Base-by-base conservation (phyloP, 1,139 yeast species). In the Saccharomycopsis hybrid region DNA sequence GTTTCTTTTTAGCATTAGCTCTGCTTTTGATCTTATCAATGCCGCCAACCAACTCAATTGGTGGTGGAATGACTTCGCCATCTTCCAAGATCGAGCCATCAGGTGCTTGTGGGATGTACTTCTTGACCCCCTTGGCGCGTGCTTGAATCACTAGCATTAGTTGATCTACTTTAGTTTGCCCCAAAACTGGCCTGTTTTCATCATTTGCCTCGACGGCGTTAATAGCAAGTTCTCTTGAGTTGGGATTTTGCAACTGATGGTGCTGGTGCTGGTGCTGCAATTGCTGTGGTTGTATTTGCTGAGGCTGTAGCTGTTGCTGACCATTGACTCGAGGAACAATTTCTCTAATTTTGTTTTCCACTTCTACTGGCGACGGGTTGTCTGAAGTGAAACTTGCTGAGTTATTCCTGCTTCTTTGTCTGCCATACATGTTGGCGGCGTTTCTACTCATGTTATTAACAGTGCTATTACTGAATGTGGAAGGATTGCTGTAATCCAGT, bases 141-240 rank as follows among this genome's bases (percentile, higher is more conserved):
- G 96, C 95, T 64, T 89, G 96, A 50, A 89, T 84, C 37, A 88
- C 86, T 52, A 89, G 72, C 96, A 89, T 87, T 61, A 89, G 69
- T 60, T 85, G 94, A 65, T 89, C 97, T 41, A 89, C 87, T 62
- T 85, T 85, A 0, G 96, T 87, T 2, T 92, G 89, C 0, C 96
- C 96, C 13, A 87, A 66, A 35, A 82, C 68, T 3, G 90, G 90
- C 46, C 83, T 69, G 1, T 81, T 82, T 60, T 79, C 82, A 44
- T 78, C 18, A 18, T 18, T 18, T 18, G 18, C 18, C 18, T 18
- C 18, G 18, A 18, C 18, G 18, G 18, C 18, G 18, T 18, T 18
- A 24, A 24, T 24, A 8, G 39, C 24, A 7, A 18, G 24, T 24
- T 9, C 5, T 18, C 18, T 18, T 18, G 18, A 18, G 18, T 18